Percentiles rank a stretch among this genome's conserved stretches.
Evolutionary conservation across 768 basidiomycete genomes (phyloP).

Genomic region (Leccinellum luteum): DNA sequence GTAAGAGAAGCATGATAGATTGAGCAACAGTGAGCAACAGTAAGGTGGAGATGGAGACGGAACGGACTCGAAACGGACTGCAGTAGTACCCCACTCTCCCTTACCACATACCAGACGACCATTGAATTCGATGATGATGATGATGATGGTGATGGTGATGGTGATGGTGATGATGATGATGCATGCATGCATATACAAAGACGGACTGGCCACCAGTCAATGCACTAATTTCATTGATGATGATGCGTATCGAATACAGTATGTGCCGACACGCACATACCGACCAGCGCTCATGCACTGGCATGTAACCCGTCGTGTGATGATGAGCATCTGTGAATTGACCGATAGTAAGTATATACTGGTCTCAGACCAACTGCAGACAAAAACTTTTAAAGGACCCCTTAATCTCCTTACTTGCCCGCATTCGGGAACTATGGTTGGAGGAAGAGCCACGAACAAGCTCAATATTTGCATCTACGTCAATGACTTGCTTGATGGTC

Average conservation of each 20-base stretch:
- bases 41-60: background rate
- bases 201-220: background rate
- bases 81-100: background rate
- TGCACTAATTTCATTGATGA: background rate
- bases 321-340: too few species aligned
- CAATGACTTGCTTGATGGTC: background rate
- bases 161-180: too few species aligned
- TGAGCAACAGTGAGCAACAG: background rate
- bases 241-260: background rate
- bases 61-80: background rate
- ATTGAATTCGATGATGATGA: background rate
- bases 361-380: too few species aligned
- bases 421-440: background rate
- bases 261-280: background rate
- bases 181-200: background rate
- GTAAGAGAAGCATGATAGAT: background rate
- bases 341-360: too few species aligned
- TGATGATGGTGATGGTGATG: too few species aligned
- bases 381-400: too few species aligned
- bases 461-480: background rate
- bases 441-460: too few species aligned
- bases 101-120: background rate
- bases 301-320: background rate
- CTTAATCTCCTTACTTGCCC: background rate
- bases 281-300: background rate